These are phyloP conservation scores for Picea glauca DNA, from an alignment of 75 land plant species.

Conservation along the genomic window DNA sequence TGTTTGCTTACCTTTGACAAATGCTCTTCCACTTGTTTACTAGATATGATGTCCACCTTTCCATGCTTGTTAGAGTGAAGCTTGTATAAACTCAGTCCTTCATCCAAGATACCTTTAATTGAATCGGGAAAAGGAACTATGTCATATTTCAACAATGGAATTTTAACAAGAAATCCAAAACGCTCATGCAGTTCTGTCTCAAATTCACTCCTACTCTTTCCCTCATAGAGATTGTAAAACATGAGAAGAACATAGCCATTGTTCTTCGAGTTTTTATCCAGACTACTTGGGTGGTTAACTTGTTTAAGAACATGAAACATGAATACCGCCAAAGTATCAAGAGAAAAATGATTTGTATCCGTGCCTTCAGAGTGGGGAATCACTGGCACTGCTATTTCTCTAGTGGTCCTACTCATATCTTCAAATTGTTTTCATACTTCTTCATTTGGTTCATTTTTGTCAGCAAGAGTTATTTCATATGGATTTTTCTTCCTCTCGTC, in stretches of 20 bases:
- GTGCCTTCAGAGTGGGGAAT: constrained; percentile 93
- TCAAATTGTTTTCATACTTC: constrained; percentile 97
- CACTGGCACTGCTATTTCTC: constrained; percentile 82
- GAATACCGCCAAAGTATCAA: too few species aligned
- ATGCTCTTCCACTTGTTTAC: too few species aligned
- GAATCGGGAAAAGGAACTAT: constrained; percentile 70
- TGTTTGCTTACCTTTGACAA: too few species aligned
- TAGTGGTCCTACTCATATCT: constrained; percentile 72
- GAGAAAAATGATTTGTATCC: too few species aligned
- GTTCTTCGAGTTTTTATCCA: constrained; percentile 87
- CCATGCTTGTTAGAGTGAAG: constrained; percentile 71
- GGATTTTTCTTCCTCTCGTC: constrained; percentile 75
- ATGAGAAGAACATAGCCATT: constrained; percentile 92
- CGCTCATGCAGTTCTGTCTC: constrained; percentile 57
- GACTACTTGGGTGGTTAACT: constrained; percentile 90
- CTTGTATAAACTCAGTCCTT: constrained; percentile 72
- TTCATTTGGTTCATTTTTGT: constrained; percentile 97
- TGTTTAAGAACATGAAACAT: constrained; percentile 87
- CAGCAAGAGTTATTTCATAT: constrained; percentile 75
- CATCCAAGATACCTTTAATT: constrained; percentile 52
- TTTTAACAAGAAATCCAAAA: constrained; percentile 80
- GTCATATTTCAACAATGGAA: constrained; percentile 75
- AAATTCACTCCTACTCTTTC: constrained; percentile 85
- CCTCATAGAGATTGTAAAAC: constrained; percentile 96
- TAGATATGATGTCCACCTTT: constrained; percentile 25